Evolutionary conservation across 345 rosid species (phyloP), one percentile per base, ranked within the genome.

Genomic region (Lepidium africanum): DNA sequence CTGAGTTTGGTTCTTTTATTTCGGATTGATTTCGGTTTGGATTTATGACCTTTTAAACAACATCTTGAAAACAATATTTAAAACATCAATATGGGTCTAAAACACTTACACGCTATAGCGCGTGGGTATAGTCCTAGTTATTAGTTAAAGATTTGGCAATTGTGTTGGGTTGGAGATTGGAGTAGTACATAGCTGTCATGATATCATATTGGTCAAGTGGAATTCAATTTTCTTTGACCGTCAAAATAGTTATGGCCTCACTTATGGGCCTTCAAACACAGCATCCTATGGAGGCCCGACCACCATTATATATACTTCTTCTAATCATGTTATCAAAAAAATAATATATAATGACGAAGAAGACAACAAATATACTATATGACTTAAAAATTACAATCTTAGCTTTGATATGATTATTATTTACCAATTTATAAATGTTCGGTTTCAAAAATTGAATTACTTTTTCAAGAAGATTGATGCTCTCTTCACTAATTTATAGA

Each of bases 251-350:
- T 43, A 59, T 33, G 68, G 57, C 57, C 39, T 60, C 27, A 15
- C 14, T 27, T 60, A 60, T 69, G 73, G 65, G 73, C 58, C 53
- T 67, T 69, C 10, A 0, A 13, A 53, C 40, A 62, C 47, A 70
- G 62, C 35, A 70, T 61, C 69, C 55, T 61, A 52, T 35, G 69
- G 60, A 52, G 45, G 47, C 62, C 47, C 52, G 37, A 37, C 61
- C 68, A 60, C 54, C 21, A 7, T 52, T 40, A 32, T 10, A 10
- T 35, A n/a, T 27, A 32, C 11, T 13, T 27, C 2, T 45, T 46
- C 25, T 46, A 46, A 10, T 46, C 51, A 46, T 2, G 27, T 3
- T 25, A 25, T 2, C 27, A 25, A 25, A 16, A 0, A 46, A 46
- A 17, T 16, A 16, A 46, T 43, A 51, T 43, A 30, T 61, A 32